Evolutionary conservation across 805 yeast genomes (phyloP).

Genomic region (Cyberlindnera nakhonratchasimensis): DNA sequence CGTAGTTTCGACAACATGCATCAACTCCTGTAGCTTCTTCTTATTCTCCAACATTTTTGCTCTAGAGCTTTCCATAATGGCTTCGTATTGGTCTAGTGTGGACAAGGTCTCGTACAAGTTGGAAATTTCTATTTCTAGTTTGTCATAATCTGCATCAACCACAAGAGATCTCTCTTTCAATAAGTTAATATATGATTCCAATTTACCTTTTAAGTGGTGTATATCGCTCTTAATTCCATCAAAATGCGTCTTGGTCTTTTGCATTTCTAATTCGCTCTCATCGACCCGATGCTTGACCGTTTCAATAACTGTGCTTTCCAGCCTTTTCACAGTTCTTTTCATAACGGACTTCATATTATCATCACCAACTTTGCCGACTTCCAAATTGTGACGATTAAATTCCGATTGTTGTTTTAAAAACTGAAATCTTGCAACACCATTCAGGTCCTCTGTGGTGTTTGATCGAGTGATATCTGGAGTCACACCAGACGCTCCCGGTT

Average conservation of each 20-base stretch:
- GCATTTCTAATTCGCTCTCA: constrained; percentile 7
- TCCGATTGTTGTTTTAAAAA: constrained; percentile 3
- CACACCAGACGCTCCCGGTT: background rate
- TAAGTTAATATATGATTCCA: constrained; percentile 1
- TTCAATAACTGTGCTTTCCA: constrained; percentile 2
- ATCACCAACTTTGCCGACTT: background rate
- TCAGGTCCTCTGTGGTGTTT: constrained; percentile 7
- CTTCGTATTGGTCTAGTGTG: constrained; percentile 14
- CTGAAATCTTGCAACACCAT: background rate
- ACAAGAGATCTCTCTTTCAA: constrained; percentile 3
- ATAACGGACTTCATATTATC: background rate
- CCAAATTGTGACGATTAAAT: background rate
- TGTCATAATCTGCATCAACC: constrained; percentile 7
- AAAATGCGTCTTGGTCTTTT: constrained; percentile 4
- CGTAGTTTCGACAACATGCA: constrained; percentile 10
- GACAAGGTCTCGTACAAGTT: constrained; percentile 13
- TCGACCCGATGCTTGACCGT: constrained; percentile 11
- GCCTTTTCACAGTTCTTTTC: background rate
- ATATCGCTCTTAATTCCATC: constrained; percentile 10
- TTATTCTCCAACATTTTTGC: constrained; percentile 12
- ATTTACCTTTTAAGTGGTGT: constrained; percentile 3
- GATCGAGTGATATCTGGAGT: constrained; percentile 12
- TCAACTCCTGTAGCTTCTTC: constrained; percentile 13
- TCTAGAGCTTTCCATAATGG: constrained; percentile 8
- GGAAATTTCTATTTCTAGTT: constrained; percentile 9